Evolutionary conservation across 2,329 filamentous ascomycete species (phyloP).

Genomic region (Falciphora oryzae): DNA sequence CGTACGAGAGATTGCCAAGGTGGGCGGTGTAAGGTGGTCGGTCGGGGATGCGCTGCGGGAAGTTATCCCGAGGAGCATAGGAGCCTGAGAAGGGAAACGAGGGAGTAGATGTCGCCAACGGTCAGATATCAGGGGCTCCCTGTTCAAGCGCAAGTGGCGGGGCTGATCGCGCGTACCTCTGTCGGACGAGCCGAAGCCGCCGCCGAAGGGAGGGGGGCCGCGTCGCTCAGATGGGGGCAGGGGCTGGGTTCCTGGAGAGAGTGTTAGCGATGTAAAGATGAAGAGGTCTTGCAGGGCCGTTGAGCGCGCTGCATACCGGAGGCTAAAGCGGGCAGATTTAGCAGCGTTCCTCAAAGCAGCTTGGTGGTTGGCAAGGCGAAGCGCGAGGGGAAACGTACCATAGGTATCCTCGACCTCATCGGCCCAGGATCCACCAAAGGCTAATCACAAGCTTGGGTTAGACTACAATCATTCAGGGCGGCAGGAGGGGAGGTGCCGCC

Average conservation of each 20-base stretch:
- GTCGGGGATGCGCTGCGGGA: conserved; percentile 69
- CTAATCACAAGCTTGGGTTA: conserved; percentile 81
- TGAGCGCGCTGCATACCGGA: neutral
- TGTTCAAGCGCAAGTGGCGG: neutral
- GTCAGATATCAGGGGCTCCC: neutral
- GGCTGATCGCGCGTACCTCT: conserved; percentile 7
- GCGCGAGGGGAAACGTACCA: conserved; percentile 47
- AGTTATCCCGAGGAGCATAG: conserved; percentile 63
- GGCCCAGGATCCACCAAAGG: conserved; percentile 80
- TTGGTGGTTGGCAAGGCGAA: conserved; percentile 10
- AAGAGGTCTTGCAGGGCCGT: conserved; percentile 13
- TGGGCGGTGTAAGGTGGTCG: conserved; percentile 95
- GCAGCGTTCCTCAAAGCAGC: neutral
- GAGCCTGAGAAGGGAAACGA: neutral
- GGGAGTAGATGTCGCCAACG: neutral
- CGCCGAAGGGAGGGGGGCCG: conserved; percentile 19
- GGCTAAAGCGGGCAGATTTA: neutral
- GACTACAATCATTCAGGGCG: conserved; percentile 62
- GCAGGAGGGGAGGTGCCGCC: neutral
- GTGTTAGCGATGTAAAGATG: conserved; percentile 16
- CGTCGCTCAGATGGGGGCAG: conserved; percentile 45
- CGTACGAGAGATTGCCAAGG: conserved; percentile 93
- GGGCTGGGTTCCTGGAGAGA: conserved; percentile 47
- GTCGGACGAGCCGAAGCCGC: conserved; percentile 18
- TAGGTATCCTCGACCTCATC: conserved; percentile 95